Evolutionary conservation across 768 basidiomycete genomes (phyloP).

Genomic region (Boletus sp.): DNA sequence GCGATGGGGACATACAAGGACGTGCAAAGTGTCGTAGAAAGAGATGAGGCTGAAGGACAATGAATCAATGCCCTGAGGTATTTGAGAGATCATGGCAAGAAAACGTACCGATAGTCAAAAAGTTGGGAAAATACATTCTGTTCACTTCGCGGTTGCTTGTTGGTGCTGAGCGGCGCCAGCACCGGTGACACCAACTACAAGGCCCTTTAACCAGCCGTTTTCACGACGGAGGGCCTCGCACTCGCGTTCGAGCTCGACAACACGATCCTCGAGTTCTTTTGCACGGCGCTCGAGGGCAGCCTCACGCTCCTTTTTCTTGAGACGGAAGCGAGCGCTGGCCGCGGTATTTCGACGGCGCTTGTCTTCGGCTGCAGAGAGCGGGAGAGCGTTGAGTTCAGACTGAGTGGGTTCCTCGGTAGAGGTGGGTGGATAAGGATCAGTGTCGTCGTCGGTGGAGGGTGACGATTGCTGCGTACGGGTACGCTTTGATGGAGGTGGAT

Average conservation of each 20-base stretch:
- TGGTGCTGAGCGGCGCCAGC: constrained; percentile 45
- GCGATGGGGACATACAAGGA: not conserved
- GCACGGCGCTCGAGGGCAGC: constrained; percentile 81
- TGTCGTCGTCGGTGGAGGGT: constrained; percentile 22
- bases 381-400: constrained; percentile 12
- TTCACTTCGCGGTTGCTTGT: constrained; percentile 21
- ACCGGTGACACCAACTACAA: constrained; percentile 86
- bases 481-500: constrained; percentile 43
- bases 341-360: constrained; percentile 94
- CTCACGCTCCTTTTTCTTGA: constrained; percentile 97
- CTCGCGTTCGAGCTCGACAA: constrained; percentile 83
- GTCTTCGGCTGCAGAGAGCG: constrained; percentile 68
- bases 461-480: constrained; percentile 55
- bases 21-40: not conserved
- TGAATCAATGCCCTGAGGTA: not conserved
- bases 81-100: not conserved
- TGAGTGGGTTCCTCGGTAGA: constrained; percentile 30
- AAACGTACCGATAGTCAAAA: constrained; percentile 1
- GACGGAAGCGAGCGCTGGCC: constrained; percentile 87
- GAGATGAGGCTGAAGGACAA: not conserved
- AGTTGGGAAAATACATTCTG: not conserved
- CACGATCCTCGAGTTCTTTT: constrained; percentile 79
- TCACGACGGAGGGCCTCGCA: constrained; percentile 86
- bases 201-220: constrained; percentile 89
- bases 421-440: constrained; percentile 23